Conservation (phyloP, 176 grass and related monocot species). For the Ampelocalamus luodianensis region DNA sequence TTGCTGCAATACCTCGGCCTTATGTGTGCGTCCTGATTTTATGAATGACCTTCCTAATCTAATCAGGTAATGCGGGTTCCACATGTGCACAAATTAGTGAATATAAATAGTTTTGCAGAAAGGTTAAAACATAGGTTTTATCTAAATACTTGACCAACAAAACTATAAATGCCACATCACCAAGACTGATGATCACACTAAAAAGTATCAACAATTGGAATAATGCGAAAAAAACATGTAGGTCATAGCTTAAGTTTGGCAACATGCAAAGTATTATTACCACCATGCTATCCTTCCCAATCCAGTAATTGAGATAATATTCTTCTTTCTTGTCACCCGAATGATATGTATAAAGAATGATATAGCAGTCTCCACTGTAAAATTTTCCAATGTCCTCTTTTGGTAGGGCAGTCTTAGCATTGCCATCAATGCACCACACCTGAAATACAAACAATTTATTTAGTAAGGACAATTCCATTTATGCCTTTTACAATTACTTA, state of each 20-base stretch:
- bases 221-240: conserved; percentile 11
- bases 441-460: conserved; percentile 43
- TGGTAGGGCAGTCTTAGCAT: conserved; percentile 66
- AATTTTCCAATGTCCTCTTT: conserved; percentile 97
- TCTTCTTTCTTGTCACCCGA: conserved; percentile 96
- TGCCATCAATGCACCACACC: conserved; percentile 84
- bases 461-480: conserved; percentile 8
- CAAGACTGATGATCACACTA: not conserved
- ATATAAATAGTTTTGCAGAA: conserved; percentile 24
- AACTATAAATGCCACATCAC: not conserved
- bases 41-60: conserved; percentile 8
- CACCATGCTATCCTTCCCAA: conserved; percentile 82
- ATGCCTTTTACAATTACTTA: not conserved
- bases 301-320: conserved; percentile 83
- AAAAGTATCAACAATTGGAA: conserved; percentile 22
- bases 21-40: conserved; percentile 4
- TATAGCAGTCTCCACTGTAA: conserved; percentile 89
- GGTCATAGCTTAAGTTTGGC: not conserved
- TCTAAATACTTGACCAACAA: not conserved
- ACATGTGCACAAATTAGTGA: conserved; percentile 20
- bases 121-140: conserved; percentile 12
- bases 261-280: conserved; percentile 60
- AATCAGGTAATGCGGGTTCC: not conserved
- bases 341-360: conserved; percentile 93
- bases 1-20: not conserved